phyloP scores from a whole-genome alignment of 2,329 filamentous ascomycete genomes.

The Aspergillus udagawae region DNA sequence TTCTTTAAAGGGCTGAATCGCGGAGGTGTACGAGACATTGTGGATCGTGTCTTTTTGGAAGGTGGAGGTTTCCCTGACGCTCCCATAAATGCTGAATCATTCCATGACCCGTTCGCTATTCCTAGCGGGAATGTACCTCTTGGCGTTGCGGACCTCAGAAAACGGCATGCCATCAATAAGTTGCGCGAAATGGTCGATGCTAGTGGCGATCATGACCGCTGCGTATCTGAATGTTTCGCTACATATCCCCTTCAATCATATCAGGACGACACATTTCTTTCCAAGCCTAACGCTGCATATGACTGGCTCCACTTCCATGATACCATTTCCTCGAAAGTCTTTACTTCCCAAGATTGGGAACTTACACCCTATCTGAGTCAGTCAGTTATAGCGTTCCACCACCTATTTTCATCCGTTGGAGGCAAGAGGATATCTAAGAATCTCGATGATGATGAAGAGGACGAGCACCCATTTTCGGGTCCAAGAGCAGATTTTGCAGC shows the following conservation, averaged over 20 bases:
- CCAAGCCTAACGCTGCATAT: slow-evolving; percentile 80
- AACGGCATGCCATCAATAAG: slow-evolving; percentile 55
- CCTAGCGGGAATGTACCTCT: slow-evolving; percentile 32
- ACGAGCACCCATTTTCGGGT: slow-evolving; percentile 71
- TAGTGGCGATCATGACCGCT: slow-evolving; percentile 59
- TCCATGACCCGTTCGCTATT: slow-evolving; percentile 31
- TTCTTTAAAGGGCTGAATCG: slow-evolving; percentile 58
- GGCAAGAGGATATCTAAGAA: slow-evolving; percentile 41
- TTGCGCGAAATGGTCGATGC: slow-evolving; percentile 61
- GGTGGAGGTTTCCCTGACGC: slow-evolving; percentile 56
- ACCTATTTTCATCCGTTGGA: slow-evolving; percentile 75
- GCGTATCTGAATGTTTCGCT: slow-evolving; percentile 70
- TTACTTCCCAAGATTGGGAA: slow-evolving; percentile 88
- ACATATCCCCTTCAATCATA: slow-evolving; percentile 83
- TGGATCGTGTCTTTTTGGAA: slow-evolving; percentile 63
- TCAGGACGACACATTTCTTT: slow-evolving; percentile 87
- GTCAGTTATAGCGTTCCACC: slow-evolving; percentile 82
- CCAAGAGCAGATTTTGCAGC: slow-evolving; percentile 78
- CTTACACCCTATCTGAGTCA: slow-evolving; percentile 81
- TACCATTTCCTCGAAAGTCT: slow-evolving; percentile 71
- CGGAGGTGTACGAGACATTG: slow-evolving; percentile 61
- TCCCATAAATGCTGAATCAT: slow-evolving; percentile 34
- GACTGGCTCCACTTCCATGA: slow-evolving; percentile 98
- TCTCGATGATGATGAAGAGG: slow-evolving; percentile 44
- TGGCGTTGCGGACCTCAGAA: slow-evolving; percentile 58